Evolutionary conservation across 1,284 basidiomycete species (phyloP), one percentile per base, ranked within the genome.

Genomic region (Melampsora americana): DNA sequence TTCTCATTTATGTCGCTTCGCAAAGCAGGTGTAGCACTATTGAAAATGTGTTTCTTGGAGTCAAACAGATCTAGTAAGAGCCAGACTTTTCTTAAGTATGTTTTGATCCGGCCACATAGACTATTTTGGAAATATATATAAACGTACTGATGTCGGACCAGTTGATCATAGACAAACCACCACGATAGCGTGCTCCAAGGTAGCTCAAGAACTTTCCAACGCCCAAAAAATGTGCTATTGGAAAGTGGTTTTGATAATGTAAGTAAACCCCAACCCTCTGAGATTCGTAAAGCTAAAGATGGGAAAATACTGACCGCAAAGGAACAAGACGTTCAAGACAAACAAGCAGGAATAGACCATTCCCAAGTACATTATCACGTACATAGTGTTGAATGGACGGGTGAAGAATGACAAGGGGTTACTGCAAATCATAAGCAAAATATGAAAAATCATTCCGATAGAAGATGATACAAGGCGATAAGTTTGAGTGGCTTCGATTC

Each of bases 71-170:
- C 59, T 60, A 60, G 26, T 16, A 60, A 48, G n/a, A 48, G 14
- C 2, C 46, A 48, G 14, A 12, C 46, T 1, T 14, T n/a, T 14
- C 14, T 14, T 48, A 1, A 48, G 46, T n/a, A 14, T n/a, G 14
- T 2, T 12, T 48, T n/a, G 14, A 12, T n/a, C 46, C n/a, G n/a
- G 14, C 46, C 46, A 14, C 14, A 12, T 12, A 14, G 46, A n/a
- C n/a, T n/a, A n/a, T n/a, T 48, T 14, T 48, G 14, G n/a, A n/a
- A n/a, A n/a, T n/a, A n/a, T n/a, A n/a, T 2, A 48, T 14, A 62
- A 28, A 48, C 60, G 18, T 46, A 71, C 69, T 71, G 59, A 71
- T 71, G 46, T 71, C 62, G 23, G 62, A 60, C 69, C 69, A 71
- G 23, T 71, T 71, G 39, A 71, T 71, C 35, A 61, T 59, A 50